Percentiles rank a stretch among this genome's conserved stretches.
These are phyloP conservation scores for Solanum rostratum DNA, from an alignment of 257 asterid species.

Conservation along the genomic window DNA sequence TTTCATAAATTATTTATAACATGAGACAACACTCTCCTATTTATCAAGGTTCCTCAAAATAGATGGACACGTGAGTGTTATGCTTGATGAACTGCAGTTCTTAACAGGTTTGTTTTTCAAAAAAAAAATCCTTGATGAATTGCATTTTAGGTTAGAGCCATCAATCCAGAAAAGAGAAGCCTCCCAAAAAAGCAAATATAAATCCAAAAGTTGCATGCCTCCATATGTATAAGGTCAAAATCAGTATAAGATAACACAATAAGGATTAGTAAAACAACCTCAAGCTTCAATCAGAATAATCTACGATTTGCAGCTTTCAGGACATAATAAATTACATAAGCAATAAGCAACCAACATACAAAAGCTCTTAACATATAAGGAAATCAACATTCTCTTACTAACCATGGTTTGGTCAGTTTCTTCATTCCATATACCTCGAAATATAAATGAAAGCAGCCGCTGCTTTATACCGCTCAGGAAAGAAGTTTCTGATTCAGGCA, in stretches of 20 bases:
- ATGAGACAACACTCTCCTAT: neutral
- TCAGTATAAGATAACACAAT: neutral
- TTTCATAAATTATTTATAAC: neutral
- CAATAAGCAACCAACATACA: neutral
- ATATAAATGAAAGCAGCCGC: slow-evolving; percentile 86
- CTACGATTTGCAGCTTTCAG: neutral
- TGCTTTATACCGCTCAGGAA: slow-evolving; percentile 85
- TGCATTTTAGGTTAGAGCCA: neutral
- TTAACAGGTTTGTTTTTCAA: neutral
- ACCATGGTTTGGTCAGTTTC: slow-evolving; percentile 73
- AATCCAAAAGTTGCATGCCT: neutral
- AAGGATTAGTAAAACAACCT: neutral
- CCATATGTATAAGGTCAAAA: neutral
- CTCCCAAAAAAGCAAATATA: neutral
- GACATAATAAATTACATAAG: neutral
- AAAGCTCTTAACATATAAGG: neutral
- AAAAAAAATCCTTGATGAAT: neutral
- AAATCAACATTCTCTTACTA: slow-evolving; percentile 14
- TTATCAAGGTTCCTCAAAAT: neutral
- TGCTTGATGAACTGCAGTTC: neutral
- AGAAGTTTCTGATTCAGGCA: slow-evolving; percentile 31
- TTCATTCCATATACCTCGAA: slow-evolving; percentile 88
- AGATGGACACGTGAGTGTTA: neutral
- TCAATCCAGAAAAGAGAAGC: neutral
- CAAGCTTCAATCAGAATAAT: neutral